Base-by-base conservation (phyloP, 1,139 yeast species). In the Magnusiomyces tetraspermus region DNA sequence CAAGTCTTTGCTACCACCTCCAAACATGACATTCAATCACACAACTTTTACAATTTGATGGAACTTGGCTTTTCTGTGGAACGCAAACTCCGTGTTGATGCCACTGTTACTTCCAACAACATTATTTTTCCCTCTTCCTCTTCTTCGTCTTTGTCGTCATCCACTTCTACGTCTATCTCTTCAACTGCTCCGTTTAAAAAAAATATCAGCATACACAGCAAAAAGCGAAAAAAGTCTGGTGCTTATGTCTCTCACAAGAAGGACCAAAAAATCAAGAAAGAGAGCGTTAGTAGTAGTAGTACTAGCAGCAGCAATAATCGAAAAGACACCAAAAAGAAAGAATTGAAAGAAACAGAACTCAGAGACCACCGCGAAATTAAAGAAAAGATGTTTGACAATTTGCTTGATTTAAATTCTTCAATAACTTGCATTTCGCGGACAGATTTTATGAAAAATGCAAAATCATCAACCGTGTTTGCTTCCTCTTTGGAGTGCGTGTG, bases 11-110 rank as follows among this genome's bases (percentile, higher is more conserved):
- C 22, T 6, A 49, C 52, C 1, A 40, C 49, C 30, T n/a, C n/a
- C 19, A 41, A 46, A 17, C 33, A 49, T 26, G n/a, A 31, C 19
- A 43, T 53, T 13, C 8, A 36, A 13, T 47, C 50, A 2, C 45
- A 49, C 24, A 51, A 51, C 31, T 36, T 53, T 13, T 53, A 51
- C 38, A 53, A 51, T 38, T 30, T 51, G 13, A 44, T 51, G 23
- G 56, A 53, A 45, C 33, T 53, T 28, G 51, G 53, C 15, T 50
- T 47, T 36, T 42, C 19, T 10, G 21, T 24, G 2, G 45, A 42
- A 10, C 38, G 38, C 17, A 33, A 33, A 33, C 17, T 33, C 17
- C 10, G 38, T n/a, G n/a, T n/a, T n/a, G n/a, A n/a, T n/a, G n/a
- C n/a, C n/a, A n/a, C n/a, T n/a, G n/a, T n/a, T n/a, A n/a, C n/a